Percentiles rank a stretch among this genome's conserved stretches.
phyloP scores from a whole-genome alignment of 2,329 filamentous ascomycete species.

The Didymella keratinophila region DNA sequence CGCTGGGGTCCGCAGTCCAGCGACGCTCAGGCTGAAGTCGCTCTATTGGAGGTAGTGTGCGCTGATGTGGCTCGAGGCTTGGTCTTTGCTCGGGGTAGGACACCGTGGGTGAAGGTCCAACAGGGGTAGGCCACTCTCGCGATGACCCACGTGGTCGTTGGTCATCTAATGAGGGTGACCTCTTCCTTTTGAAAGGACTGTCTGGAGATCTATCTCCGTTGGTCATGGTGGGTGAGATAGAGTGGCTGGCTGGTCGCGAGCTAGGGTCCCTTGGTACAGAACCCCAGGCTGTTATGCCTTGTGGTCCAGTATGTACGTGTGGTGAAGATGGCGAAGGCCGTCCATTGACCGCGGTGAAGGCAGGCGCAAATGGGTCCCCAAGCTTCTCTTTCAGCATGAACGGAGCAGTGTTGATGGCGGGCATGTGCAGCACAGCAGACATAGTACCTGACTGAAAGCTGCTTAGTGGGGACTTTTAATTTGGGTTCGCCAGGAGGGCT shows the following conservation, averaged over 20 bases:
- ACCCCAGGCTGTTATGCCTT: constrained; percentile 10
- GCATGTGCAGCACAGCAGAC: constrained; percentile 45
- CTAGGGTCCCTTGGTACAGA: constrained; percentile 17
- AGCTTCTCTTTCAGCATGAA: constrained; percentile 44
- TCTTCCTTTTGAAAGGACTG: constrained; percentile 66
- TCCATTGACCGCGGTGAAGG: constrained; percentile 50
- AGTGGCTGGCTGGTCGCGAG: constrained; percentile 30
- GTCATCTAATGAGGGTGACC: constrained; percentile 57
- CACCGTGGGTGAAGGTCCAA: constrained; percentile 10
- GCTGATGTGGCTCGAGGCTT: constrained; percentile 16
- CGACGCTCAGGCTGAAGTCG: constrained; percentile 36
- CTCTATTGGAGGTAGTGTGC: constrained; percentile 41
- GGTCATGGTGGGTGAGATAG: constrained; percentile 33
- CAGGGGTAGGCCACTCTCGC: constrained; percentile 11
- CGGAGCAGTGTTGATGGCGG: constrained; percentile 25
- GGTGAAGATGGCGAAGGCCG: constrained; percentile 35
- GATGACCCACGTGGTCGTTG: constrained; percentile 14
- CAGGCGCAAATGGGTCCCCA: constrained; percentile 37
- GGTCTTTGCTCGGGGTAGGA: constrained; percentile 13
- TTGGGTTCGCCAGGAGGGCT: constrained; percentile 4
- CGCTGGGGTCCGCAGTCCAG: constrained; percentile 43
- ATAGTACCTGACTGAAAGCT: constrained; percentile 32
- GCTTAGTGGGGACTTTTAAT: neutral
- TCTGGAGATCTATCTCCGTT: constrained; percentile 33
- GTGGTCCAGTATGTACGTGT: constrained; percentile 14